Conservation (phyloP, 1,284 basidiomycete genomes). For the Polyporus tsugae region DNA sequence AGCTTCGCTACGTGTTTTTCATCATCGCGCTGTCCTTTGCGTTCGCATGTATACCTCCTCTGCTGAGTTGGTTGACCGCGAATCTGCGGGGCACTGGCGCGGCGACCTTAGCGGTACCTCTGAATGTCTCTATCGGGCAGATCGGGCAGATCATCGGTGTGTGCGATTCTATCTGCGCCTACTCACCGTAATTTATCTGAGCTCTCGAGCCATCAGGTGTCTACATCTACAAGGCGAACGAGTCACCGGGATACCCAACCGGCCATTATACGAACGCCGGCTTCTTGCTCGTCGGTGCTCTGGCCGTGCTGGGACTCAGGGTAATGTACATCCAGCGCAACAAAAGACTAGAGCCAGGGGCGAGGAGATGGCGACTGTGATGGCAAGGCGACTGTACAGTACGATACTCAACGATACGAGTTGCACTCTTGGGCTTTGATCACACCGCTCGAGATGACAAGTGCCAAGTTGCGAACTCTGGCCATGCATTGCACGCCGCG, state of each 20-base stretch:
- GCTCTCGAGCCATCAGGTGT: conserved; percentile 35
- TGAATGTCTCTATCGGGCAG: conserved; percentile 48
- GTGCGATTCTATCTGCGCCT: conserved; percentile 8
- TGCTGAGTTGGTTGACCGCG: conserved; percentile 49
- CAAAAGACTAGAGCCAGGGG: conserved; percentile 23
- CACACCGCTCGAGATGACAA: neutral
- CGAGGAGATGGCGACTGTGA: conserved; percentile 34
- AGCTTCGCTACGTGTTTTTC: conserved; percentile 46
- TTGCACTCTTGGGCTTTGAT: neutral
- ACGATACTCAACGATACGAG: neutral
- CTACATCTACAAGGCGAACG: conserved; percentile 48
- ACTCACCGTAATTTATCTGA: too few relatives aligned
- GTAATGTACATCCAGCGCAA: conserved; percentile 35
- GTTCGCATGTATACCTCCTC: conserved; percentile 46
- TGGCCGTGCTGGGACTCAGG: conserved; percentile 33
- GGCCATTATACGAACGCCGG: conserved; percentile 49
- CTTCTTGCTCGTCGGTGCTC: conserved; percentile 39
- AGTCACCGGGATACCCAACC: conserved; percentile 45
- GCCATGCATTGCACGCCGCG: neutral
- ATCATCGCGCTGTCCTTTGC: conserved; percentile 46
- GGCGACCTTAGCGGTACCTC: conserved; percentile 45
- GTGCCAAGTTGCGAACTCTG: neutral
- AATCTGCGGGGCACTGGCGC: conserved; percentile 46
- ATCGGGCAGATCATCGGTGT: conserved; percentile 47
- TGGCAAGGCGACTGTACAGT: neutral